phyloP scores from a whole-genome alignment of 2,329 filamentous ascomycete species.

The Aspergillus ruber region DNA sequence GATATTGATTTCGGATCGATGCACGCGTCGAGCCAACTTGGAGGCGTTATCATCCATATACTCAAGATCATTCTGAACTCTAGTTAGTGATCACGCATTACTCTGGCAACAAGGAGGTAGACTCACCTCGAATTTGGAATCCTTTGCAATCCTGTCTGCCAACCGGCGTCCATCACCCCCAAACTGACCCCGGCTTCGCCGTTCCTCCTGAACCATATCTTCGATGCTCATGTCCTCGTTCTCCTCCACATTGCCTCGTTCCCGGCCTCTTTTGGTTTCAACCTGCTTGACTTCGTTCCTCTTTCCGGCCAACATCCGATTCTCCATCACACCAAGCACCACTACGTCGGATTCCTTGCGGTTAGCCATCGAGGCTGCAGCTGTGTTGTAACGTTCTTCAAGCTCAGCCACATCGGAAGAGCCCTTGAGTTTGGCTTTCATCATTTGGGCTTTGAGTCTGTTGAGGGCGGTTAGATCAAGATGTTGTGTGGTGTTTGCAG shows the following conservation, averaged over 20 bases:
- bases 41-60: conserved; percentile 96
- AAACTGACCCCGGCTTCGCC: conserved; percentile 68
- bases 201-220: conserved; percentile 94
- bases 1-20: conserved; percentile 80
- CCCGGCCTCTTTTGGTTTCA: conserved; percentile 71
- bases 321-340: conserved; percentile 81
- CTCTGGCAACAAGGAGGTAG: not conserved
- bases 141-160: conserved; percentile 90
- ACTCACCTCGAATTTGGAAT: conserved; percentile 70
- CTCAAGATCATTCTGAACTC: conserved; percentile 66
- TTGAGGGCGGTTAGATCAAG: conserved; percentile 79
- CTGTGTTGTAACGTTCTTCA: conserved; percentile 76
- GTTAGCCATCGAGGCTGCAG: conserved; percentile 57
- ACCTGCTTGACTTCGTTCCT: conserved; percentile 69
- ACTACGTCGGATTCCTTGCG: conserved; percentile 61
- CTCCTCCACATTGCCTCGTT: conserved; percentile 77
- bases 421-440: conserved; percentile 85
- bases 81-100: no score
- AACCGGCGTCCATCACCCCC: conserved; percentile 76
- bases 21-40: conserved; percentile 78
- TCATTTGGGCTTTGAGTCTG: conserved; percentile 83
- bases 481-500: conserved; percentile 43
- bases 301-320: conserved; percentile 74
- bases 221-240: conserved; percentile 95
- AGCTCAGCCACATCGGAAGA: conserved; percentile 68